These are phyloP conservation scores for Trichosanthes cucumerina DNA, from an alignment of 306 rosid genomes.

Conservation along the genomic window DNA sequence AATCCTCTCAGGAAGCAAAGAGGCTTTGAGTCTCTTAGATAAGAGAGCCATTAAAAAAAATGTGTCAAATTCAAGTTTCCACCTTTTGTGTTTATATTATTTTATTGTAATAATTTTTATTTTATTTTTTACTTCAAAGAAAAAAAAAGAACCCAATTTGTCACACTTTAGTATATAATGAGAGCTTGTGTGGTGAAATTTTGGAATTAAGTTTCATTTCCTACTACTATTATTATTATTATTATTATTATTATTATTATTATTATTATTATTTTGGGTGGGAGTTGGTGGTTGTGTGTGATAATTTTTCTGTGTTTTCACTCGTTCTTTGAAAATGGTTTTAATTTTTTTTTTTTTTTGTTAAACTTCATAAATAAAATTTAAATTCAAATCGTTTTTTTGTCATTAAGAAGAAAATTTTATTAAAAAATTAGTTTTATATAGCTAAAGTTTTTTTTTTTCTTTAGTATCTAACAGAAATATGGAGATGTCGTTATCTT, in stretches of 20 bases:
- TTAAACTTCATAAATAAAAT: no score
- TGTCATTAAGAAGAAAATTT: no score
- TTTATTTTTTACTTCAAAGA: not conserved
- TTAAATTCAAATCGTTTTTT: no score
- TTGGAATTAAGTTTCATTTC: not conserved
- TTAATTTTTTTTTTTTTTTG: no score
- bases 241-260: no score
- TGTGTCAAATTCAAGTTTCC: not conserved
- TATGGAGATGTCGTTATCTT: not conserved
- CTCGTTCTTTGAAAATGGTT: not conserved
- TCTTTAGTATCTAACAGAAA: not conserved
- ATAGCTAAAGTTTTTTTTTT: no score
- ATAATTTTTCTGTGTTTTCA: not conserved
- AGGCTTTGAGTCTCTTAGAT: constrained; percentile 3
- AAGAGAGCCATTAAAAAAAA: not conserved
- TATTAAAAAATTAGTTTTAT: no score
- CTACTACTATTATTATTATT: not conserved
- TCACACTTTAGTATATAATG: not conserved
- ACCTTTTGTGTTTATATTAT: constrained; percentile 4
- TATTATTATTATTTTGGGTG: not conserved
- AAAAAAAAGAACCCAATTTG: not conserved
- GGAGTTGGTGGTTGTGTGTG: not conserved
- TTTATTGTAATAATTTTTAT: not conserved
- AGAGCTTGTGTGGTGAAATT: not conserved
- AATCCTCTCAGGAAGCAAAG: not conserved